Base-by-base conservation (phyloP, 2,329 filamentous ascomycete genomes). In the Zasmidium angulare region DNA sequence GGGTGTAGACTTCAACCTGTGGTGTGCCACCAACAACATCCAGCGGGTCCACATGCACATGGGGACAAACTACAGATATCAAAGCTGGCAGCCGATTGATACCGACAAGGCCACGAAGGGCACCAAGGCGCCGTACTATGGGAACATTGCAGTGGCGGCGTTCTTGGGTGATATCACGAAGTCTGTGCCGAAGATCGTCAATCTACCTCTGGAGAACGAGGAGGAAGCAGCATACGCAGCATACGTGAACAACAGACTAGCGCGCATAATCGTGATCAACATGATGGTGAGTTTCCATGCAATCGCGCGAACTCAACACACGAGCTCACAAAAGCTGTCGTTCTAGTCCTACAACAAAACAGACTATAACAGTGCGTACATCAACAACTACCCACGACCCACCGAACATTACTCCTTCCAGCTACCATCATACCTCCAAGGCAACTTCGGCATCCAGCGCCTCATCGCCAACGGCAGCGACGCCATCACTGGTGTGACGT, bases 51-150 rank as follows among this genome's bases (percentile, higher is more conserved):
- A 87, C 68, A 84, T 88, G 82, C 86, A 89, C 71, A 81, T 83
- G 75, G 86, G 85, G 11, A 86, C 83, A 14, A 80, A 86, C 69
- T 88, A 85, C 68, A 78, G 85, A 7, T 88, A 88, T 68, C 78
- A 78, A 60, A 75, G 78, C 50, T 88, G 85, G 85, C 85, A 88
- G 66, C 84, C 85, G 0, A 66, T 86, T 48, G 66, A 74, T 3
- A 86, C 84, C 0, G 69, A 75, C 51, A 76, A 76, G 14, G 79
- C 80, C 0, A 74, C 75, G 7, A 75, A 78, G 1, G 85, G 84
- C 14, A 88, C 85, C 20, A 87, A 86, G 67, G 75, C 86, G 0
- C 85, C 86, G 0, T 89, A 87, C 70, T 88, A 89, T 65, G 85
- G 84, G 17, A 84, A 83, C 69, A 74, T 87, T 17, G 81, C 81